phyloP scores from a whole-genome alignment of 805 yeast species.

The Myxozyma neglecta region DNA sequence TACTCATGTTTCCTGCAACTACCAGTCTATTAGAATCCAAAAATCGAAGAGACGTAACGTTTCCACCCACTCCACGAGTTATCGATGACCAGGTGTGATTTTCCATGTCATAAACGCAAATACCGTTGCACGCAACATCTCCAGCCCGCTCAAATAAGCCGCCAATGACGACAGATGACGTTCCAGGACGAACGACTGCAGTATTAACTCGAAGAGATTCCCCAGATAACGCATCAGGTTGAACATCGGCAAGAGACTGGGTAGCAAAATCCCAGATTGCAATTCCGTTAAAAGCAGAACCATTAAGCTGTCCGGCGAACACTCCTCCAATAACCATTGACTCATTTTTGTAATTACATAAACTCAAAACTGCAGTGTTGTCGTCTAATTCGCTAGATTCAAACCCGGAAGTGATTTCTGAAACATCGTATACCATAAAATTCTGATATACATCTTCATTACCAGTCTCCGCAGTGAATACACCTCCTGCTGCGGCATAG shows the following conservation, averaged over 20 bases:
- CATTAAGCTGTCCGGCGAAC: slow-evolving; percentile 34
- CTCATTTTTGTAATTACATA: slow-evolving; percentile 32
- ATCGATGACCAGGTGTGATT: slow-evolving; percentile 56
- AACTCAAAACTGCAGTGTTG: slow-evolving; percentile 34
- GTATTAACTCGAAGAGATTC: slow-evolving; percentile 45
- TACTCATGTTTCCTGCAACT: slow-evolving; percentile 56
- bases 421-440: slow-evolving; percentile 38
- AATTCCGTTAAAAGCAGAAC: slow-evolving; percentile 46
- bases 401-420: slow-evolving; percentile 33
- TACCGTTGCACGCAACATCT: slow-evolving; percentile 54
- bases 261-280: slow-evolving; percentile 53
- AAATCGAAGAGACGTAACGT: slow-evolving; percentile 56
- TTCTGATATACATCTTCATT: slow-evolving; percentile 36
- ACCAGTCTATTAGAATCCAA: slow-evolving; percentile 44
- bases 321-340: slow-evolving; percentile 40
- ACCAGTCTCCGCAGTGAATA: slow-evolving; percentile 39
- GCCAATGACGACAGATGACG: slow-evolving; percentile 59
- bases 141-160: slow-evolving; percentile 69
- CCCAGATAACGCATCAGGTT: slow-evolving; percentile 50
- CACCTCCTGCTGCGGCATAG: slow-evolving; percentile 59
- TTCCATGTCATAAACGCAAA: slow-evolving; percentile 65
- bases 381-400: slow-evolving; percentile 22
- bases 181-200: slow-evolving; percentile 44
- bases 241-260: slow-evolving; percentile 46
- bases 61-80: slow-evolving; percentile 48